Evolutionary conservation across 129 eudicot species (phyloP), one percentile per base, ranked within the genome.

Genomic region (Solidago caesia): DNA sequence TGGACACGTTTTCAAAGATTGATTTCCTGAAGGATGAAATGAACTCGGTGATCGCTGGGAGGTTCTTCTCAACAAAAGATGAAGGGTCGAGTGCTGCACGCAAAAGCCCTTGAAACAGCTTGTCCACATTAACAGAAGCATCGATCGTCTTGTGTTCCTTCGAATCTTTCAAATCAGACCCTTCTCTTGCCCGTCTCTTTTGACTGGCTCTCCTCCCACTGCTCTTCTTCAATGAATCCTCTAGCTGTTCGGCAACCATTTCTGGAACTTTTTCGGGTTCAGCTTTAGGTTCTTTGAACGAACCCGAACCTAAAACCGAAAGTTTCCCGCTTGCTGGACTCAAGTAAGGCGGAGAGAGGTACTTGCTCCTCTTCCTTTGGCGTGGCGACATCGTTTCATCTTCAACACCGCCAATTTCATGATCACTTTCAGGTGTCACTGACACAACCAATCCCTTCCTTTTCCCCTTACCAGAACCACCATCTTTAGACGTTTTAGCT

Each of bases 331-430:
- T 46, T 2, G 60, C 25, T 2, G 79, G 88, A 67, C 70, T 82
- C 12, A 85, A 88, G 58, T 82, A 89, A 33, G 96, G 96, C 41
- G 88, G 81, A 1, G 88, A 89, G 27, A 89, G 73, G 43, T 83
- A 89, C 74, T 77, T 85, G 84, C 96, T 87, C 73, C 77, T 85
- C 80, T 87, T 87, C 76, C 80, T 74, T 58, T 83, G 88, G 72
- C 86, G 81, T 9, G 82, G 79, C 11, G 82, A 52, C 70, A 58
- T 46, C 9, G 73, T 57, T 46, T 73, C 84, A n/a, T 82, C 85
- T 39, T 79, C 74, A 21, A 62, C 56, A 44, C 82, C 74, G 2
- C 70, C 83, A 14, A 64, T 81, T 26, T 73, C 79, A 43, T 46
- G 41, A 42, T 74, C 80, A 4, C 72, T 80, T 61, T 80, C 80